Conservation (phyloP, 2,329 filamentous ascomycete species). For the Xylaria multiplex region DNA sequence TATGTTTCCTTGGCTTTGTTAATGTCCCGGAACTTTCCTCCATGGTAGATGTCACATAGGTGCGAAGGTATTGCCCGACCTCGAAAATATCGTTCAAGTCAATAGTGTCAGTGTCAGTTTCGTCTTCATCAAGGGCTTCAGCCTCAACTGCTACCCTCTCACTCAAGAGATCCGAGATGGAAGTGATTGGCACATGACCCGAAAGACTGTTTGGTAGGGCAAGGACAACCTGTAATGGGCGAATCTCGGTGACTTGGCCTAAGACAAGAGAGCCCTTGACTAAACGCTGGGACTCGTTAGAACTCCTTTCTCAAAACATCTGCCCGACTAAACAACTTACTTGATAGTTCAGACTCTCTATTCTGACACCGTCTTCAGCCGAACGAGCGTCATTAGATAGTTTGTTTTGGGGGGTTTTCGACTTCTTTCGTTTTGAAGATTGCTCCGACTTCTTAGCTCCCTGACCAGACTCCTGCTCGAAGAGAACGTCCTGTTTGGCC, state of each 20-base stretch:
- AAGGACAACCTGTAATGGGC: slow-evolving; percentile 79
- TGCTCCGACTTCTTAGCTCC: slow-evolving; percentile 57
- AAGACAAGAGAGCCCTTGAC: slow-evolving; percentile 87
- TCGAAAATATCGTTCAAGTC: slow-evolving; percentile 80
- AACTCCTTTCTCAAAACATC: slow-evolving; percentile 14
- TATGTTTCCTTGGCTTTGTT: slow-evolving; percentile 78
- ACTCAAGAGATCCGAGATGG: slow-evolving; percentile 84
- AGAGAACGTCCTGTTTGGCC: slow-evolving; percentile 89
- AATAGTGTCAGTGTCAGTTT: slow-evolving; percentile 68
- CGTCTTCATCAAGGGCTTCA: slow-evolving; percentile 65
- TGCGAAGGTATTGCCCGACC: slow-evolving; percentile 87
- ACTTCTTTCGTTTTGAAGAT: slow-evolving; percentile 64
- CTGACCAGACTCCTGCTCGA: slow-evolving; percentile 77
- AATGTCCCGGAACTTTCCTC: slow-evolving; percentile 65
- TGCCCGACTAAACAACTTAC: slow-evolving; percentile 57
- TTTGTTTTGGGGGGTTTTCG: slow-evolving; percentile 63
- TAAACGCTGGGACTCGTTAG: slow-evolving; percentile 78
- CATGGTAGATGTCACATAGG: slow-evolving; percentile 80
- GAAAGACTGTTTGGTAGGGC: slow-evolving; percentile 92
- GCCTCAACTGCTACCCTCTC: slow-evolving; percentile 77
- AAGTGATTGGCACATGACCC: slow-evolving; percentile 90
- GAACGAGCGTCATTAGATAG: slow-evolving; percentile 63
- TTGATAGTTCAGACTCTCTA: slow-evolving; percentile 91
- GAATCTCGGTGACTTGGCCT: slow-evolving; percentile 85
- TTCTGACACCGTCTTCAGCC: slow-evolving; percentile 70